Base-by-base conservation (phyloP, 257 asterid genomes). In the Primulina huaijiensis region DNA sequence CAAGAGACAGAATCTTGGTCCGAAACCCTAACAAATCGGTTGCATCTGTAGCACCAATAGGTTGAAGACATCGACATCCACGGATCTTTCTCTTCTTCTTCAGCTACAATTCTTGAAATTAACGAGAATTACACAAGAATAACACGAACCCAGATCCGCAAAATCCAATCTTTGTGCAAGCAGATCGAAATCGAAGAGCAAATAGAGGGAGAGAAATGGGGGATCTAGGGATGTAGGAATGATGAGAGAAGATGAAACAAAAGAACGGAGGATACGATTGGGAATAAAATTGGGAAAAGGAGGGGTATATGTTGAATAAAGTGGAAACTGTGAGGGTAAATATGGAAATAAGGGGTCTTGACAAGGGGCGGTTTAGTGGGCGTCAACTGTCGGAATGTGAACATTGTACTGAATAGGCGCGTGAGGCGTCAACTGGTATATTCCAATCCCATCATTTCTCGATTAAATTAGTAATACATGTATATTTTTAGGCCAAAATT, bases 11-110 rank as follows among this genome's bases (percentile, higher is more conserved):
- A 75, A 14, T 88, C 90, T 37, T 75, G 81, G 67, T 61, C 77
- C 80, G 68, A 70, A 71, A 77, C 90, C 80, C 92, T 74, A 19
- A 88, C 79, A 67, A 83, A 83, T 50, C 88, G 82, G 78, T 80
- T 86, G 92, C 97, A 90, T 61, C 89, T 83, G 74, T 90, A 81
- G 65, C 92, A 90, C 92, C 92, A 90, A 80, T 83, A 88, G 8
- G 88, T 59, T 27, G 92, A 81, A 74, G 85, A 78, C 86, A 74
- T 84, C 76, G 85, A 84, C 78, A 78, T 77, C 75, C 64, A 71
- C 27, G 20, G n/a, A 46, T 46, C 55, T 14, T 46, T 31, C 17
- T 10, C 25, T 3, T 64, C 23, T 4, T 40, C 55, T 3, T 2
- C 17, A 0, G n/a, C 55, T 46, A 14, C 55, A 46, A 46, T 46